Evolutionary conservation across 208 protist genomes (phyloP).

Genomic region (Acanthamoeba culbertsoni): DNA sequence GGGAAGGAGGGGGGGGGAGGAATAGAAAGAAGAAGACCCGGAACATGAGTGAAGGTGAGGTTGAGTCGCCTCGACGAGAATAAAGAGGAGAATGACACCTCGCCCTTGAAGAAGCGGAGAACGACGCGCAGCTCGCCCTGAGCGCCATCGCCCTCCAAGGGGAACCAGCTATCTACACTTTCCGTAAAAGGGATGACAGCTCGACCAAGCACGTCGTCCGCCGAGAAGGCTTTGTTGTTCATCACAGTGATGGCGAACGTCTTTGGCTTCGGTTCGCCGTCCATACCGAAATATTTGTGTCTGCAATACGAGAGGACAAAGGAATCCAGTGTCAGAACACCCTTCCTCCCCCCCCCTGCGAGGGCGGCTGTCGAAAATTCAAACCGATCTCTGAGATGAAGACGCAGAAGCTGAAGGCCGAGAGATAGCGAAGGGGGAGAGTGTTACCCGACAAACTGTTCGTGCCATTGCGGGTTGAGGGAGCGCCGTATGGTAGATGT

Average conservation of each 20-base stretch:
- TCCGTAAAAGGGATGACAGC: conserved; percentile 43
- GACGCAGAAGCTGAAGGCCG: neutral
- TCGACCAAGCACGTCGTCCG: neutral
- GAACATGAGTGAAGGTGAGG: neutral
- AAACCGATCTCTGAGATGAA: neutral
- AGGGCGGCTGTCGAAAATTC: too few species aligned
- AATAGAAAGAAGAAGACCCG: neutral
- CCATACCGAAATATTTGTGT: conserved; percentile 40
- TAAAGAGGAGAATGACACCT: neutral
- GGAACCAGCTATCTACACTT: conserved; percentile 33
- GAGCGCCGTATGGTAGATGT: conserved; percentile 34
- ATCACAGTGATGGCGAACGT: conserved; percentile 42
- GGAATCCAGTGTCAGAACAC: too few species aligned
- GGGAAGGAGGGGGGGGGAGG: neutral
- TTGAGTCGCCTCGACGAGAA: neutral
- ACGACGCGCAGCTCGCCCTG: conserved; percentile 41
- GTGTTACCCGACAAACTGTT: conserved; percentile 48
- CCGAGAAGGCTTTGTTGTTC: conserved; percentile 45
- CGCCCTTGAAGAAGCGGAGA: conserved; percentile 29
- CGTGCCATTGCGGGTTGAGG: conserved; percentile 26
- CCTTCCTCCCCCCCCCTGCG: too few species aligned
- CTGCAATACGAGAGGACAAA: neutral
- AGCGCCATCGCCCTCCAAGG: conserved; percentile 21
- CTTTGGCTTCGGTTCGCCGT: conserved; percentile 45
- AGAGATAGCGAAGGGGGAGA: neutral